Conservation (phyloP, 192 early-diverging fungal species). For the Coemansia aciculifera region DNA sequence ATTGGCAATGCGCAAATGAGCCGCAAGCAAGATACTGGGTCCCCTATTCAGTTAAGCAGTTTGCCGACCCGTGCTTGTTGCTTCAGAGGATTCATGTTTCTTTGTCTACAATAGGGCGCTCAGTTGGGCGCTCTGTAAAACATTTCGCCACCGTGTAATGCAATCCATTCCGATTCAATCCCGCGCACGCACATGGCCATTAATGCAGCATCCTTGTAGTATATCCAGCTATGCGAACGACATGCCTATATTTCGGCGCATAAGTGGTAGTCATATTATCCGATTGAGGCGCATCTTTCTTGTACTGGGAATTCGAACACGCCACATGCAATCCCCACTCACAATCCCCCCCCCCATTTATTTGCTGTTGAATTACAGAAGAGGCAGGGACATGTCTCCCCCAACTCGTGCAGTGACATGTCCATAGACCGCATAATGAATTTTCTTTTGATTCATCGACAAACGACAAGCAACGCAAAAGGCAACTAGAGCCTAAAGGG, state of each 20-base stretch:
- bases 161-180: background rate
- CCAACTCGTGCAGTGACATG: background rate
- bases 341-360: background rate
- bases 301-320: background rate
- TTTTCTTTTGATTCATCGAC: background rate
- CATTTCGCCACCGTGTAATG: background rate
- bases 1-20: background rate
- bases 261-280: background rate
- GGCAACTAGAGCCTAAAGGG: background rate
- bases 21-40: background rate
- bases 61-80: background rate
- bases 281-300: slow-evolving; percentile 7
- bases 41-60: background rate
- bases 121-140: background rate
- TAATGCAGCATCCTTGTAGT: background rate
- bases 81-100: background rate
- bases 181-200: background rate
- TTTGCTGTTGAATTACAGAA: background rate
- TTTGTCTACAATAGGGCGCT: background rate
- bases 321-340: background rate
- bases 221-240: background rate
- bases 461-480: background rate
- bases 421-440: background rate
- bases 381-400: background rate
- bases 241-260: background rate